Percentiles rank a stretch among this genome's conserved stretches.
phyloP scores from a whole-genome alignment of 2,329 filamentous ascomycete genomes.

The Penicillium concentricum region DNA sequence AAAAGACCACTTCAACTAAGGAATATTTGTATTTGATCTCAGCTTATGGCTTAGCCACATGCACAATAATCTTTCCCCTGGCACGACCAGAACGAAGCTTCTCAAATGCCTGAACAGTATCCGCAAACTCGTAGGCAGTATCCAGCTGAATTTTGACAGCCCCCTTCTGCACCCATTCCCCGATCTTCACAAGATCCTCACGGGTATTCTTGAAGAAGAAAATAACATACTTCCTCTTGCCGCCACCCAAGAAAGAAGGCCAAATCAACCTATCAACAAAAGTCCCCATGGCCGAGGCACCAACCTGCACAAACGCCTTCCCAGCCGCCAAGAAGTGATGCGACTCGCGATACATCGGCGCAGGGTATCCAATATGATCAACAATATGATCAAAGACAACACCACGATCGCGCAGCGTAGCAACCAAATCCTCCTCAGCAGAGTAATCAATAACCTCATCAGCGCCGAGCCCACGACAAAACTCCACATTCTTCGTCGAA shows the following conservation, averaged over 20 bases:
- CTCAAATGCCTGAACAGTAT: slow-evolving; percentile 57
- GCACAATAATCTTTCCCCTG: slow-evolving; percentile 59
- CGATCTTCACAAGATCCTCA: slow-evolving; percentile 52
- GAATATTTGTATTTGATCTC: background rate
- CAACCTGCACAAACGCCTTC: slow-evolving; percentile 55
- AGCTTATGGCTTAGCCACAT: slow-evolving; percentile 18
- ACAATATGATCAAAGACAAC: slow-evolving; percentile 53
- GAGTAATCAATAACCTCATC: slow-evolving; percentile 62
- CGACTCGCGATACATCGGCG: slow-evolving; percentile 53
- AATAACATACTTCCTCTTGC: slow-evolving; percentile 39
- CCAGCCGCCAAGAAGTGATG: slow-evolving; percentile 50
- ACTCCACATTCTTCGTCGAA: slow-evolving; percentile 54
- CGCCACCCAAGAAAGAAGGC: slow-evolving; percentile 52
- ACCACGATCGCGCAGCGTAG: slow-evolving; percentile 47
- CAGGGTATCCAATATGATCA: slow-evolving; percentile 54
- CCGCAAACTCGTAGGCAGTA: slow-evolving; percentile 54
- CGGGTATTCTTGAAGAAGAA: slow-evolving; percentile 37
- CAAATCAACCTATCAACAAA: slow-evolving; percentile 40
- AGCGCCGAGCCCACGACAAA: slow-evolving; percentile 59
- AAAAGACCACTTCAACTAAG: background rate
- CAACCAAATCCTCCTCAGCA: slow-evolving; percentile 45
- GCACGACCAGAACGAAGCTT: slow-evolving; percentile 56
- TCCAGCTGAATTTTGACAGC: slow-evolving; percentile 60
- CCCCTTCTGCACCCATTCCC: slow-evolving; percentile 56
- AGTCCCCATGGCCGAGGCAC: slow-evolving; percentile 34